Evolutionary conservation across 2,329 filamentous ascomycete genomes (phyloP), one percentile per base, ranked within the genome.

Genomic region (Arthrobotrys musiformis): DNA sequence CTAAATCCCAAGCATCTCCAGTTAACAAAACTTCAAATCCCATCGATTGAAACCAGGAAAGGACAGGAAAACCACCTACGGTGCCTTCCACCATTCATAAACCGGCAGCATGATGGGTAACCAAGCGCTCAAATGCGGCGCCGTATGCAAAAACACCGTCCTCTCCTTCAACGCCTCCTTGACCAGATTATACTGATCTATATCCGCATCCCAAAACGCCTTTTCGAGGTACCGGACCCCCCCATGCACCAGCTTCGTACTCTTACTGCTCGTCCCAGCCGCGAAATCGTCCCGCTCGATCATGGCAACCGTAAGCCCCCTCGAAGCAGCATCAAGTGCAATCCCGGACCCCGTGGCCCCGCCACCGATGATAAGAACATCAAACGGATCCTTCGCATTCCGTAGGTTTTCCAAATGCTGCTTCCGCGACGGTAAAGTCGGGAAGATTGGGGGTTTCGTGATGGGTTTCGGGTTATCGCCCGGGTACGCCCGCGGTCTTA

Each of bases 211-310:
- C 89, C 89, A 92, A 70, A 93, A 87, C 44, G 91, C 91, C 84
- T 93, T 92, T 82, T 92, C 90, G 28, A 92, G 85, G 82, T 92
- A 92, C 80, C 91, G 86, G 63, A 93, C 90, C 82, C 90, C 91
- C 64, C 91, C 91, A 82, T 92, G 90, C n/a, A 93, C 90, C 73
- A 92, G 86, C 84, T 93, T 93, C 66, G 91, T 92, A 82, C 89
- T 91, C 85, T 92, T 92, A 81, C 89, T 90, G 83, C 90, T 92
- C 11, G 91, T 92, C 46, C 91, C 91, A 79, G 89, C 89, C 81
- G 88, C 89, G 82, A 92, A 92, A 82, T 93, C 91, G 81, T 92
- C 91, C 64, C 90, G 86, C 83, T 93, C 91, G 15, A 93, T 88
- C 48, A 92, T 83, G 46, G 90, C 91, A 63, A 93, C 91, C 82